These are phyloP conservation scores for Aspergillus pseudonomiae DNA, from an alignment of 2,329 filamentous ascomycete genomes.

Conservation along the genomic window DNA sequence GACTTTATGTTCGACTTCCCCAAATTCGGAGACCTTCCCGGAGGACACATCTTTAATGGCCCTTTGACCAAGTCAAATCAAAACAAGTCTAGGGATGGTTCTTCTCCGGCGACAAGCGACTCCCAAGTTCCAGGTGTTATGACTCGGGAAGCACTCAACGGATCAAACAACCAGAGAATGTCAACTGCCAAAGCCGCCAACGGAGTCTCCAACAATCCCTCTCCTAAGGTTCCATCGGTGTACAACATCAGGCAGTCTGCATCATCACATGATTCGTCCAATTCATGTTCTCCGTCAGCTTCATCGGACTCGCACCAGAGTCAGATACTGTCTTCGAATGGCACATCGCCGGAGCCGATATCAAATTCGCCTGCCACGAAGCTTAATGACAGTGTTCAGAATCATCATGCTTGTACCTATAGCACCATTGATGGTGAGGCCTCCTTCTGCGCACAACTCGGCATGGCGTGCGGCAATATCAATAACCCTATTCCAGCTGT, in stretches of 20 bases:
- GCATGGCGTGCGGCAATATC: conserved; percentile 50
- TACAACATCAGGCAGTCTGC: conserved; percentile 26
- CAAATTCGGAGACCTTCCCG: conserved; percentile 78
- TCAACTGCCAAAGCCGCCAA: conserved; percentile 16
- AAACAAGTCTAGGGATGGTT: conserved; percentile 36
- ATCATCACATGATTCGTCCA: conserved; percentile 37
- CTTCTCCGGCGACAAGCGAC: conserved; percentile 24
- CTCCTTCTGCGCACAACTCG: conserved; percentile 48
- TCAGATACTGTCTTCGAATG: conserved; percentile 48
- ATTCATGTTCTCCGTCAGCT: conserved; percentile 51
- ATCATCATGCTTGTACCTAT: conserved; percentile 31
- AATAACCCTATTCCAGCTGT: conserved; percentile 47
- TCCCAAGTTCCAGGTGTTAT: conserved; percentile 35
- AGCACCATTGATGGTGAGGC: conserved; percentile 45
- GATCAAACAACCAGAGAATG: conserved; percentile 11
- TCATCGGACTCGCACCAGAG: conserved; percentile 52
- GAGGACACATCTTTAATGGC: conserved; percentile 56
- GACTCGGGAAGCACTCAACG: conserved; percentile 28
- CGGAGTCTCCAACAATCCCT: conserved; percentile 11
- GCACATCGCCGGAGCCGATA: conserved; percentile 53
- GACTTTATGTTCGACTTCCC: conserved; percentile 97
- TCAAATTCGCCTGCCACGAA: conserved; percentile 47
- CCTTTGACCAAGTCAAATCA: conserved; percentile 35
- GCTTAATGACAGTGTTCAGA: conserved; percentile 28
- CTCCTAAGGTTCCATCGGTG: conserved; percentile 16